phyloP scores from a whole-genome alignment of 306 rosid species.

The Ceratonia siliqua region DNA sequence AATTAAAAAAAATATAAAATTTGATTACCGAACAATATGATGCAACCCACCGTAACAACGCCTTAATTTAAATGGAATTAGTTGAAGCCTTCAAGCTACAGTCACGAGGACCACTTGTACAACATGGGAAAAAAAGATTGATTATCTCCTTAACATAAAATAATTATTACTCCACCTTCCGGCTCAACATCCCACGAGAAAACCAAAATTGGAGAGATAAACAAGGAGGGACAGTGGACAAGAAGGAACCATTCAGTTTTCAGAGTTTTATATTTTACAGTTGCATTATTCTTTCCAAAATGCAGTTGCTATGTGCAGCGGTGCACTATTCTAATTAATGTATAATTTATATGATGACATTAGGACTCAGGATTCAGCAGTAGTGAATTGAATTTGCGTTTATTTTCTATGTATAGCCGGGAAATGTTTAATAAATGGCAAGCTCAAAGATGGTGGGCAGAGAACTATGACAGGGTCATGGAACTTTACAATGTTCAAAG shows the following conservation, averaged over 20 bases:
- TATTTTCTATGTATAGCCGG: constrained; percentile 41
- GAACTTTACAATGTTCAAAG: constrained; percentile 64
- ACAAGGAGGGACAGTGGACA: neutral
- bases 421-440: constrained; percentile 65
- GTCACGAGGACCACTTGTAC: constrained; percentile 10
- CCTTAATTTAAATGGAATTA: constrained; percentile 2
- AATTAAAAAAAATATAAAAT: too few species aligned
- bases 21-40: too few species aligned
- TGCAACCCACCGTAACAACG: too few species aligned
- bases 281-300: constrained; percentile 17
- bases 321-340: constrained; percentile 9
- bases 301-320: neutral
- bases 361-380: neutral
- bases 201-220: neutral
- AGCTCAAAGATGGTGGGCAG: constrained; percentile 71
- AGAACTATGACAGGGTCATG: constrained; percentile 62
- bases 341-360: constrained; percentile 2
- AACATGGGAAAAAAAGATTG: neutral
- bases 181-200: neutral
- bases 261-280: neutral
- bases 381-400: constrained; percentile 20
- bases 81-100: constrained; percentile 21
- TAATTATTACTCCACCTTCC: neutral
- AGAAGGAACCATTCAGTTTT: neutral
- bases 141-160: neutral